Conservation (phyloP, 1,139 yeast species). For the Saccharomycopsis crataegensis region DNA sequence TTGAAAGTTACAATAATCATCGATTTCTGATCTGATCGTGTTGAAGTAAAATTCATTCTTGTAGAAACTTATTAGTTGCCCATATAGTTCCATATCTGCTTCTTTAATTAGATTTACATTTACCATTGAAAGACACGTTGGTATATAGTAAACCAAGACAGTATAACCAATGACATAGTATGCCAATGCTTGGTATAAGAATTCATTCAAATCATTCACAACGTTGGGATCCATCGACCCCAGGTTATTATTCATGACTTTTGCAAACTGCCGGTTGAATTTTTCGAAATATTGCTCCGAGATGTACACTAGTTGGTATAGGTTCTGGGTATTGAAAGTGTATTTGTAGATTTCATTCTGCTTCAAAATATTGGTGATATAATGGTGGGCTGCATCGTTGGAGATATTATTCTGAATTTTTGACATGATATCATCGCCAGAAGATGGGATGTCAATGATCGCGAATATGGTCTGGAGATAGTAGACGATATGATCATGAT, state of each 20-base stretch:
- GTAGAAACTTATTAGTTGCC: constrained; percentile 10
- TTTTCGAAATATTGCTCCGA: constrained; percentile 13
- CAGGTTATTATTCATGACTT: constrained; percentile 3
- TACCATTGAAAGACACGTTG: constrained; percentile 5
- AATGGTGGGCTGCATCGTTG: constrained; percentile 12
- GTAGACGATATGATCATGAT: constrained; percentile 13
- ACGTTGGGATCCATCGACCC: neutral
- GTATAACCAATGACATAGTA: constrained; percentile 17
- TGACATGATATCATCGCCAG: neutral
- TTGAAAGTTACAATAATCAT: constrained; percentile 11
- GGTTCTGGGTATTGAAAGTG: constrained; percentile 4
- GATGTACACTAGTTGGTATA: constrained; percentile 3
- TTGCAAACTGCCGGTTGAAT: constrained; percentile 6
- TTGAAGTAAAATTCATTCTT: constrained; percentile 18
- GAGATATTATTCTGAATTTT: neutral
- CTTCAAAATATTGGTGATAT: constrained; percentile 5
- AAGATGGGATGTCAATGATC: constrained; percentile 1
- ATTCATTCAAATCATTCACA: constrained; percentile 1
- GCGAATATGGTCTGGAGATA: constrained; percentile 14
- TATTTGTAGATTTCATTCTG: neutral
- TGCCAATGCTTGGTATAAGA: constrained; percentile 15
- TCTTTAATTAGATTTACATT: constrained; percentile 4
- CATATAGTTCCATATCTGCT: constrained; percentile 13
- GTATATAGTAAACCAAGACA: constrained; percentile 16
- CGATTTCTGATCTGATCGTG: constrained; percentile 15